Percentiles rank a stretch among this genome's conserved stretches.
Conservation (phyloP, 2,329 filamentous ascomycete genomes). For the Fusarium nematophilum region DNA sequence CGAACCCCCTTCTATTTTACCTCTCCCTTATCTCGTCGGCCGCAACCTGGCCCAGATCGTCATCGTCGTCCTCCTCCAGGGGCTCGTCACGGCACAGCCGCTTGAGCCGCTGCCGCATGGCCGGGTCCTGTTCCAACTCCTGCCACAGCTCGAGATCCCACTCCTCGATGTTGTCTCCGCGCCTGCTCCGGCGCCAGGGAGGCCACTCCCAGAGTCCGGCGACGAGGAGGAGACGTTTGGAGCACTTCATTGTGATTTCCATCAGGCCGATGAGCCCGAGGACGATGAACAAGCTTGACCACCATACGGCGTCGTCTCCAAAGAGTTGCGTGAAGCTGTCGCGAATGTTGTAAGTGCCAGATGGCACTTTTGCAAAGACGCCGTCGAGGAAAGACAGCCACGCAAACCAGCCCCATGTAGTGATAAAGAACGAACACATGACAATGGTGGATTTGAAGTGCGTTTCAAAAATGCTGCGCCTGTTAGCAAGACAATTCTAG, state of each 20-base stretch:
- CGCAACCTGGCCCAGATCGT: slow-evolving; percentile 32
- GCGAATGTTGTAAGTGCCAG: slow-evolving; percentile 73
- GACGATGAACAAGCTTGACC: slow-evolving; percentile 75
- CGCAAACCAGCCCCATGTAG: slow-evolving; percentile 72
- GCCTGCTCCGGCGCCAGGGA: slow-evolving; percentile 52
- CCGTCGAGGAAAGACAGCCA: slow-evolving; percentile 81
- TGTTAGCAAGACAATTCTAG: slow-evolving; percentile 40
- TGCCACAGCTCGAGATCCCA: slow-evolving; percentile 69
- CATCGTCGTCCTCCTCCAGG: slow-evolving; percentile 39
- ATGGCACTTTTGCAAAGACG: slow-evolving; percentile 65
- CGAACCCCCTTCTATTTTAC: slow-evolving; percentile 7
- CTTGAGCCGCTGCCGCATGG: slow-evolving; percentile 55
- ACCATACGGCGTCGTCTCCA: slow-evolving; percentile 78
- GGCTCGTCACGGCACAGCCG: slow-evolving; percentile 53
- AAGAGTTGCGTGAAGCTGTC: slow-evolving; percentile 74
- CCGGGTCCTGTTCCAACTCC: slow-evolving; percentile 65
- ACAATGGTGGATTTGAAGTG: slow-evolving; percentile 79
- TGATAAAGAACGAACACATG: slow-evolving; percentile 67
- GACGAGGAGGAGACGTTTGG: slow-evolving; percentile 59
- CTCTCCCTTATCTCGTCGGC: slow-evolving; percentile 29
- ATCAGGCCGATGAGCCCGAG: slow-evolving; percentile 70
- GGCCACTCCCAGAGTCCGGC: slow-evolving; percentile 61
- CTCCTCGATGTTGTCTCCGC: slow-evolving; percentile 57
- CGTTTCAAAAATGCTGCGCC: slow-evolving; percentile 73
- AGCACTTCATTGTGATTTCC: slow-evolving; percentile 70